Evolutionary conservation across 176 grass and related monocot genomes (phyloP), one percentile per base, ranked within the genome.

Genomic region (Alloteropsis semialata): DNA sequence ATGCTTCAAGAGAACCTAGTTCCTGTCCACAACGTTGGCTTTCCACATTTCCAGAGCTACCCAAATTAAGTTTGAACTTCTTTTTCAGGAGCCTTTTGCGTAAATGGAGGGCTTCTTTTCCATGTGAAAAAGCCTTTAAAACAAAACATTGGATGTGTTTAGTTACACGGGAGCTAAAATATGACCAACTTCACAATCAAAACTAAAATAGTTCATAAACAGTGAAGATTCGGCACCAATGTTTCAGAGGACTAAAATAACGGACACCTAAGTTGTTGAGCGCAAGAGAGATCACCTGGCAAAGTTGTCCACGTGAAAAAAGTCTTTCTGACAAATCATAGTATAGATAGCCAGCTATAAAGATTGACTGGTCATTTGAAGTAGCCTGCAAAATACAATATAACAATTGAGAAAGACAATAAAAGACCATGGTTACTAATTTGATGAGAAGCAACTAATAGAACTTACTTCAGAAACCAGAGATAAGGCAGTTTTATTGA

Each of bases 301-400:
- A 71, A 71, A 87, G 19, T 88, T 82, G 74, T 82, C 96, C 96
- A 51, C 76, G 80, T 44, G 79, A 87, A 18, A 85, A 49, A 90
- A 92, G 53, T 70, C 87, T 92, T 86, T 95, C 87, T 50, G 96
- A 89, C 66, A 95, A 90, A 90, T 93, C 92, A 64, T 93, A 91
- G 81, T 98, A 98, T 24, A 95, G 58, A 84, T 67, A 86, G 10
- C 90, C 61, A 91, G 89, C 96, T 77, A 93, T 13, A 85, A 90
- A 98, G 19, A 29, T 68, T 27, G 94, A 91, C 10, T 86, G 87
- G 55, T 76, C 81, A 84, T 44, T 57, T 18, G 63, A 76, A 64
- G 82, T 59, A 82, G 78, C 81, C 96, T 98, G 78, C 60, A 91
- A 59, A 76, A 85, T 65, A 91, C 27, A 93, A 38, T 22, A 75